These are phyloP conservation scores for Fusarium sp. DNA, from an alignment of 2,329 filamentous ascomycete genomes.

Conservation along the genomic window DNA sequence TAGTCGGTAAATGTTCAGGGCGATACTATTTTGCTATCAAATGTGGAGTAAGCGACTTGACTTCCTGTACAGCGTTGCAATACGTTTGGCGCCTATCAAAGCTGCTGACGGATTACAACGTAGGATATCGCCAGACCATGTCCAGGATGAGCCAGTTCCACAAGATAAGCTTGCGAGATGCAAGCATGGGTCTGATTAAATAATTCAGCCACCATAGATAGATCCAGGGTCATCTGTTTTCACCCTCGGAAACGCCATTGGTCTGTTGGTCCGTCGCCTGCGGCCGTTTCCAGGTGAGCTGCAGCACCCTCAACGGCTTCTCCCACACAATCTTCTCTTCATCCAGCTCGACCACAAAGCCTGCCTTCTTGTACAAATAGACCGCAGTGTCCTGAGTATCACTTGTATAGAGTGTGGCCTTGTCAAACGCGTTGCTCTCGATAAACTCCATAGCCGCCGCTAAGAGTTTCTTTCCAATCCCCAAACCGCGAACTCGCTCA, in stretches of 20 bases:
- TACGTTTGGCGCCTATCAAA: not conserved
- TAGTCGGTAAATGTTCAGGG: not conserved
- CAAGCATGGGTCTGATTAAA: not conserved
- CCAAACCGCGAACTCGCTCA: slow-evolving; percentile 19
- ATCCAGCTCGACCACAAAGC: slow-evolving; percentile 6
- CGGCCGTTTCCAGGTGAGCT: slow-evolving; percentile 19
- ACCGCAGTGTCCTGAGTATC: slow-evolving; percentile 3
- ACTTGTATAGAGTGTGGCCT: slow-evolving; percentile 10
- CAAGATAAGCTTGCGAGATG: not conserved
- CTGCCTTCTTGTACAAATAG: slow-evolving; percentile 14
- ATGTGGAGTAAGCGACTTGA: not conserved
- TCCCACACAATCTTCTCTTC: slow-evolving; percentile 27
- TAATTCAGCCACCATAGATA: not conserved
- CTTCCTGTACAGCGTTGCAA: not conserved
- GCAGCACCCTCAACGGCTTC: slow-evolving; percentile 14
- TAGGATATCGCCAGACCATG: not conserved
- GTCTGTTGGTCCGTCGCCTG: not conserved
- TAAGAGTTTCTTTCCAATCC: slow-evolving; percentile 13
- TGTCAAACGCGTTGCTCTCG: slow-evolving; percentile 3
- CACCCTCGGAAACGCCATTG: not conserved
- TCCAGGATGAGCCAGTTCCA: not conserved
- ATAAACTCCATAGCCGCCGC: slow-evolving; percentile 22
- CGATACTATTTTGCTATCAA: not conserved
- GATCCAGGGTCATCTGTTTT: not conserved
- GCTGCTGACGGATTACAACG: not conserved